These are phyloP conservation scores for Hymenoscyphus albidus DNA, from an alignment of 2,329 filamentous ascomycete genomes.

Conservation along the genomic window DNA sequence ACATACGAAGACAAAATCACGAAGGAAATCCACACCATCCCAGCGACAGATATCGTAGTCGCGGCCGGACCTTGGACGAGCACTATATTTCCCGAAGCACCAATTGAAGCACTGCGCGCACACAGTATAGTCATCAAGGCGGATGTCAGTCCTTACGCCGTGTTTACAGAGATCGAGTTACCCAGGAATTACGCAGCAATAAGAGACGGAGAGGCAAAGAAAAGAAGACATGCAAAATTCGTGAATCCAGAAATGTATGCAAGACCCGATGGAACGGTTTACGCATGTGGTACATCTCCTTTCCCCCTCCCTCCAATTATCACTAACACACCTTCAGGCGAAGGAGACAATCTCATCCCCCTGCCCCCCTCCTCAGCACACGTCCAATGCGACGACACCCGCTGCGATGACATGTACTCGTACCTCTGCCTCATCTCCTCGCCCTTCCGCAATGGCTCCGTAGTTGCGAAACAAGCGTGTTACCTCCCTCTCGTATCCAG, in stretches of 20 bases:
- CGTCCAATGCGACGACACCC: conserved; percentile 68
- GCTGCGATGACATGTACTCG: conserved; percentile 82
- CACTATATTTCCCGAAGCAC: conserved; percentile 52
- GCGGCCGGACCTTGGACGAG: conserved; percentile 60
- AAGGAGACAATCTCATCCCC: conserved; percentile 72
- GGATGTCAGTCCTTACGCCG: conserved; percentile 66
- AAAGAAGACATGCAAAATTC: conserved; percentile 53
- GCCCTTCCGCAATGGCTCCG: conserved; percentile 61
- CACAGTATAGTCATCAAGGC: conserved; percentile 64
- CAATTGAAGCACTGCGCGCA: conserved; percentile 56
- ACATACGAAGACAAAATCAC: conserved; percentile 55
- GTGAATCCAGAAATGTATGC: conserved; percentile 93
- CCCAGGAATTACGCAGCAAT: conserved; percentile 59
- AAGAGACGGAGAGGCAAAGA: conserved; percentile 46
- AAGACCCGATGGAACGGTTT: conserved; percentile 81
- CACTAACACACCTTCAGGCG: conserved; percentile 43
- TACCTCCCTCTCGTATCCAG: conserved; percentile 66
- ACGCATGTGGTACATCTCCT: conserved; percentile 71
- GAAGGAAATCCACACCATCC: conserved; percentile 45
- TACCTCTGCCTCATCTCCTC: conserved; percentile 67
- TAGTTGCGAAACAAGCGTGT: conserved; percentile 81
- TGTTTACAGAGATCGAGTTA: conserved; percentile 83
- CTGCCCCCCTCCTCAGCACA: conserved; percentile 72
- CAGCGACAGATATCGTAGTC: conserved; percentile 44
- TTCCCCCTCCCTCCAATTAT: neutral